A percentile compares a stretch with the other conserved stretches of the same genome.
Evolutionary conservation across 1,284 basidiomycete species (phyloP).

Genomic region (Apiotrichum domesticum): DNA sequence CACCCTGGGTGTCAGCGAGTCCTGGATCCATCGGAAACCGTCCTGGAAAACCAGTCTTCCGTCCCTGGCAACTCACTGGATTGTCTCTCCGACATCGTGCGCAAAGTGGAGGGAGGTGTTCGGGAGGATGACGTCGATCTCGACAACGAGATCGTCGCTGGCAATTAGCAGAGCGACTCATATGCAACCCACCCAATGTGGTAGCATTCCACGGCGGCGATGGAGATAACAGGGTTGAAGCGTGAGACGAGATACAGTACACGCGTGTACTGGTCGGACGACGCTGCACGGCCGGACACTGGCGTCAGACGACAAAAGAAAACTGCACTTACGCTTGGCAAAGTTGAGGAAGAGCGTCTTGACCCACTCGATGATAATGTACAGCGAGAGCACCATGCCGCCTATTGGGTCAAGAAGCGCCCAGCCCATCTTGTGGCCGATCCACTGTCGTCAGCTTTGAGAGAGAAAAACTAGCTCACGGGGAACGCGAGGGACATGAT

Average conservation of each 20-base stretch:
- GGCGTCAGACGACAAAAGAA: neutral
- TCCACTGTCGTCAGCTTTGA: conserved; percentile 27
- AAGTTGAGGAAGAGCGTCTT: conserved; percentile 49
- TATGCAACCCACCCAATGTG: conserved; percentile 39
- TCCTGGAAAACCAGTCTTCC: too few species aligned
- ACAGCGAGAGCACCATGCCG: conserved; percentile 48
- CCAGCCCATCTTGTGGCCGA: conserved; percentile 39
- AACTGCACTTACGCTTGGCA: conserved; percentile 36
- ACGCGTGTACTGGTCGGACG: conserved; percentile 37
- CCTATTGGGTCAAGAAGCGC: conserved; percentile 49
- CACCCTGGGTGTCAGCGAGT: conserved; percentile 21
- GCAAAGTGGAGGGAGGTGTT: conserved; percentile 46
- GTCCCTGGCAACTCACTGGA: conserved; percentile 29
- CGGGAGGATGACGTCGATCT: conserved; percentile 50
- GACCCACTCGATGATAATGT: conserved; percentile 49
- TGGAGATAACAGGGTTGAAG: conserved; percentile 45
- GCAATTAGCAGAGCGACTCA: neutral
- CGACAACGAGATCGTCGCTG: conserved; percentile 48
- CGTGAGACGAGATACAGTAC: conserved; percentile 51
- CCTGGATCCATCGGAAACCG: neutral
- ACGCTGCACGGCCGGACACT: conserved; percentile 40
- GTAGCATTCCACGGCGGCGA: conserved; percentile 46
- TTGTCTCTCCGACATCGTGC: conserved; percentile 49
- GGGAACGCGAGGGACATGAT: conserved; percentile 54
- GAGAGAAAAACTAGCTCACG: conserved; percentile 32